Conservation (phyloP, 2,329 filamentous ascomycete species). For the Sordariomycetes sp. region DNA sequence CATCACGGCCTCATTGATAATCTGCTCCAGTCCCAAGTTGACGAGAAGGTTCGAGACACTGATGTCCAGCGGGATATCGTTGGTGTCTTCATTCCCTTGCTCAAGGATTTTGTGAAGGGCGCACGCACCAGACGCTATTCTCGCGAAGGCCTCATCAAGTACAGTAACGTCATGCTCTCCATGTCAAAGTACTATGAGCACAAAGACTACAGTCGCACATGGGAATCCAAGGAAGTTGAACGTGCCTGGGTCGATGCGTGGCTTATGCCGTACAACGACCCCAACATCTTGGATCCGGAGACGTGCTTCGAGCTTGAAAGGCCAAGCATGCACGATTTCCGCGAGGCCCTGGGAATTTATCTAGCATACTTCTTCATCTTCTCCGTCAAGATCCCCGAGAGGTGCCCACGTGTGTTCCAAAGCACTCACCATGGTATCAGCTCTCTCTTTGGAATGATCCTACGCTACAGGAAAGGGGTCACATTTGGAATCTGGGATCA, state of each 20-base stretch:
- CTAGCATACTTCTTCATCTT: slow-evolving; percentile 44
- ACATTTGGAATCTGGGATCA: slow-evolving; percentile 57
- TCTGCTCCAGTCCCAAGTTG: slow-evolving; percentile 39
- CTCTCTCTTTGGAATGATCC: slow-evolving; percentile 51
- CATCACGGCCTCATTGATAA: slow-evolving; percentile 46
- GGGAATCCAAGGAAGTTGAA: slow-evolving; percentile 35
- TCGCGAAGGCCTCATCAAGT: slow-evolving; percentile 31
- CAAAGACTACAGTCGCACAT: slow-evolving; percentile 39
- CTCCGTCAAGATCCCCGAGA: slow-evolving; percentile 46
- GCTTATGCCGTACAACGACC: slow-evolving; percentile 33
- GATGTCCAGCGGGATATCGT: slow-evolving; percentile 34
- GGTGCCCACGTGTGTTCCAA: slow-evolving; percentile 51
- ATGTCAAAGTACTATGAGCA: slow-evolving; percentile 42
- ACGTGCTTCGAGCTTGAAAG: slow-evolving; percentile 22
- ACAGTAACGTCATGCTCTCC: slow-evolving; percentile 37
- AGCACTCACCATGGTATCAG: slow-evolving; percentile 54
- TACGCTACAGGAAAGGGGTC: slow-evolving; percentile 50
- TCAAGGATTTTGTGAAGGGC: slow-evolving; percentile 38
- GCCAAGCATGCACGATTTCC: slow-evolving; percentile 23
- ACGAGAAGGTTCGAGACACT: slow-evolving; percentile 32
- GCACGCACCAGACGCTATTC: slow-evolving; percentile 33
- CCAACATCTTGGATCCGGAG: slow-evolving; percentile 20
- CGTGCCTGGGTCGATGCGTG: slow-evolving; percentile 38
- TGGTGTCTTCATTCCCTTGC: slow-evolving; percentile 41
- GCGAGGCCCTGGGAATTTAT: slow-evolving; percentile 23